Evolutionary conservation across 2,329 filamentous ascomycete species (phyloP).

Genomic region (Aspergillus sp.): DNA sequence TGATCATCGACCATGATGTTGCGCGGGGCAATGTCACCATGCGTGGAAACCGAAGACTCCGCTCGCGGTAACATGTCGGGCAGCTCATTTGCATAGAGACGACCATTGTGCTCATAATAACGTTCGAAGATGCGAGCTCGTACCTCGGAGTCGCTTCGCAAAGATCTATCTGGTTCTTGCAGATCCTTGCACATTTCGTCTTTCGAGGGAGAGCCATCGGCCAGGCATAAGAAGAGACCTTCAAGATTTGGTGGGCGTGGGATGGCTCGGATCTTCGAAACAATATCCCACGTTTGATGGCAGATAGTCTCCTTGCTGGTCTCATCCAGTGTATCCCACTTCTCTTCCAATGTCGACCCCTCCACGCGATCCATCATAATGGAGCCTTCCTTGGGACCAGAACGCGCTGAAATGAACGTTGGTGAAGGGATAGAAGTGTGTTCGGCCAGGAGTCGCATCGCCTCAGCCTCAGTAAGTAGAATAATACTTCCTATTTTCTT

Average conservation of each 20-base stretch:
- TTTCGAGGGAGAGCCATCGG: constrained; percentile 22
- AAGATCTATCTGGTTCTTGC: constrained; percentile 17
- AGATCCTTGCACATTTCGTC: constrained; percentile 24
- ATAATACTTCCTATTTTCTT: too few species aligned
- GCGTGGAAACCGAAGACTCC: constrained; percentile 30
- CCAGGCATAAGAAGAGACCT: constrained; percentile 22
- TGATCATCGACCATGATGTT: constrained; percentile 33
- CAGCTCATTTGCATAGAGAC: constrained; percentile 19
- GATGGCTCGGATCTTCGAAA: constrained; percentile 20
- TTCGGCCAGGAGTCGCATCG: constrained; percentile 11
- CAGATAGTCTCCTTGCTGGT: constrained; percentile 23
- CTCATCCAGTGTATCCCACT: constrained; percentile 18
- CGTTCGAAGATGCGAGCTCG: constrained; percentile 25
- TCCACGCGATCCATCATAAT: constrained; percentile 17
- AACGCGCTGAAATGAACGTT: not conserved
- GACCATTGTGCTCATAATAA: constrained; percentile 24
- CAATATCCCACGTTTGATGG: constrained; percentile 18
- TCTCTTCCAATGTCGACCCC: constrained; percentile 15
- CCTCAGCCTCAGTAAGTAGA: constrained; percentile 6
- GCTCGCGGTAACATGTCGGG: constrained; percentile 25
- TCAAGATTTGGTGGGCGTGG: constrained; percentile 15
- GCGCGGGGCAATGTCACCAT: constrained; percentile 33
- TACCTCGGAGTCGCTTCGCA: constrained; percentile 21
- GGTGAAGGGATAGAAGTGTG: too few species aligned
- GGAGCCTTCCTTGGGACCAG: not conserved